These are phyloP conservation scores for Fusarium sp. DNA, from an alignment of 2,329 filamentous ascomycete species.

Conservation along the genomic window DNA sequence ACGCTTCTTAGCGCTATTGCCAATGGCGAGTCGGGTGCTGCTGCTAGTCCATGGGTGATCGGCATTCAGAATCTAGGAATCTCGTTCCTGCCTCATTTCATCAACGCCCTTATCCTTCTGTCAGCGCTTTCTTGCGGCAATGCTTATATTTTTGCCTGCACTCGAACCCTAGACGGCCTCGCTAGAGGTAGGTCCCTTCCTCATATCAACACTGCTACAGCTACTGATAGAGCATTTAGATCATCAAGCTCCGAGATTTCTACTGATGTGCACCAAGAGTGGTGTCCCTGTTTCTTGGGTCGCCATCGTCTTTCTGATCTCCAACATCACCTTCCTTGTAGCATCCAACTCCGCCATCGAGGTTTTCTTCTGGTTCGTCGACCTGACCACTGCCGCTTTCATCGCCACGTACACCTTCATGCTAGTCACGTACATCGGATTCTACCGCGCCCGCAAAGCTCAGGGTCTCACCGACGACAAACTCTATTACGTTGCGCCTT, in stretches of 20 bases:
- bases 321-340: constrained; percentile 62
- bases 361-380: constrained; percentile 65
- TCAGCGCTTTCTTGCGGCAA: constrained; percentile 57
- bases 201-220: neutral
- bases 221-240: constrained; percentile 37
- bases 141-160: constrained; percentile 59
- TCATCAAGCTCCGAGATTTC: constrained; percentile 59
- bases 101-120: constrained; percentile 73
- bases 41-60: constrained; percentile 70
- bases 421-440: constrained; percentile 56
- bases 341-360: constrained; percentile 57
- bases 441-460: constrained; percentile 61
- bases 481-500: constrained; percentile 62
- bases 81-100: constrained; percentile 62
- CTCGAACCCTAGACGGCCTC: constrained; percentile 60
- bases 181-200: constrained; percentile 42
- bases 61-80: constrained; percentile 64
- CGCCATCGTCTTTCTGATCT: constrained; percentile 58
- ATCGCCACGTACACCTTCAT: constrained; percentile 66
- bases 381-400: constrained; percentile 64
- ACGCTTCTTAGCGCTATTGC: constrained; percentile 55
- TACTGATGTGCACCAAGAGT: constrained; percentile 66
- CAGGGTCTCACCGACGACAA: constrained; percentile 58
- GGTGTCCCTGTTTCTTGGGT: constrained; percentile 70
- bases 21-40: constrained; percentile 63